Evolutionary conservation across 2,329 filamentous ascomycete species (phyloP).

Genomic region (Xylariaceae sp.): DNA sequence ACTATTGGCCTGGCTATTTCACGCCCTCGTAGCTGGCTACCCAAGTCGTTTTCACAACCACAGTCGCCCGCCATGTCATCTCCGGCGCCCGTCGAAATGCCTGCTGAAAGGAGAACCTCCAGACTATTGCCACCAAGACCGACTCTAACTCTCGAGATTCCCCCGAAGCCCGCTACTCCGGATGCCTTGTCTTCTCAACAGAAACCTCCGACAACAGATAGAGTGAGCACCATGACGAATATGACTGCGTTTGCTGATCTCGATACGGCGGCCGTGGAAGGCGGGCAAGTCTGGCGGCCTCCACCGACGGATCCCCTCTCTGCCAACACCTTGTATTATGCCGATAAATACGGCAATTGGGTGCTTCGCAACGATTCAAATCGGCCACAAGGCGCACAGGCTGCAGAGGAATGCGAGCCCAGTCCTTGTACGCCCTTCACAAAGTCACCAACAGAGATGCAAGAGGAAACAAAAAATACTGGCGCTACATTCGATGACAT

Average conservation of each 20-base stretch:
- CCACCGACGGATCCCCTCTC: slow-evolving; percentile 43
- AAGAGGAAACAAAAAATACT: slow-evolving; percentile 19
- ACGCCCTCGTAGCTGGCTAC: slow-evolving; percentile 27
- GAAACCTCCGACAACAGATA: slow-evolving; percentile 48
- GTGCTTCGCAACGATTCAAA: slow-evolving; percentile 40
- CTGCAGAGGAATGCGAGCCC: slow-evolving; percentile 24
- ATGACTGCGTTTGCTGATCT: slow-evolving; percentile 32
- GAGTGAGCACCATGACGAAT: slow-evolving; percentile 38
- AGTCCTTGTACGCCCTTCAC: slow-evolving; percentile 31
- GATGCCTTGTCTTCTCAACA: slow-evolving; percentile 36
- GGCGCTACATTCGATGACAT: slow-evolving; percentile 19
- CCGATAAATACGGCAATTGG: slow-evolving; percentile 52
- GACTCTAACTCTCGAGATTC: slow-evolving; percentile 38
- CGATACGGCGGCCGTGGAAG: slow-evolving; percentile 32
- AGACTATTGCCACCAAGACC: slow-evolving; percentile 44
- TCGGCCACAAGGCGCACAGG: slow-evolving; percentile 21
- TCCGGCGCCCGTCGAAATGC: slow-evolving; percentile 20
- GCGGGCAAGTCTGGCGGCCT: slow-evolving; percentile 46
- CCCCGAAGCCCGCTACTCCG: slow-evolving; percentile 17
- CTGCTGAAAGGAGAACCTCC: slow-evolving; percentile 35
- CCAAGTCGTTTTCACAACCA: slow-evolving; percentile 7
- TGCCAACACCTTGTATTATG: slow-evolving; percentile 44
- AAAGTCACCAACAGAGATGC: slow-evolving; percentile 30
- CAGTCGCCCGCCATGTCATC: slow-evolving; percentile 11
- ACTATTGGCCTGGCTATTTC: slow-evolving; percentile 45